Evolutionary conservation across 1,284 basidiomycete genomes (phyloP).

Genomic region (Trichosporon asahii): DNA sequence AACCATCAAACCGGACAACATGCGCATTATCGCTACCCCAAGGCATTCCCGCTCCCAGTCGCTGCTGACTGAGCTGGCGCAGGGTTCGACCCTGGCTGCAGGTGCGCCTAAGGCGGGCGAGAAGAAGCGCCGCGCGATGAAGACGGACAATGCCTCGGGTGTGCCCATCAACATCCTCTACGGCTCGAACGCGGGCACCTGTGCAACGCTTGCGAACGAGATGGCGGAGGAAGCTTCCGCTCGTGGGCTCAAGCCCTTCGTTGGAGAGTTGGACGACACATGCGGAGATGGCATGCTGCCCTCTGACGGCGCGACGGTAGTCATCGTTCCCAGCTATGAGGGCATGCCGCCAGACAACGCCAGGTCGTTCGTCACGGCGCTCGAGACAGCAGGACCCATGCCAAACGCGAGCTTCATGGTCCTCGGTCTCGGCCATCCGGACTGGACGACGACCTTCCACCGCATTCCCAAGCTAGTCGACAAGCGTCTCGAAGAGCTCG

Average conservation of each 20-base stretch:
- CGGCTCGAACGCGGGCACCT: constrained; percentile 56
- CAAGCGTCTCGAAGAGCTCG: constrained; percentile 48
- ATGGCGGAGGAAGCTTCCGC: constrained; percentile 53
- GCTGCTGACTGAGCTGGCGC: constrained; percentile 7
- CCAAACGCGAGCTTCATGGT: constrained; percentile 52
- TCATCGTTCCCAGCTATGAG: constrained; percentile 58
- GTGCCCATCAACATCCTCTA: constrained; percentile 44
- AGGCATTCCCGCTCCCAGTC: neutral
- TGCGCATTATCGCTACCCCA: constrained; percentile 40
- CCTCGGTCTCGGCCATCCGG: constrained; percentile 59
- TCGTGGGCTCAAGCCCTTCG: constrained; percentile 54
- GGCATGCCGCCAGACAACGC: constrained; percentile 41
- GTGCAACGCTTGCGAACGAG: constrained; percentile 56
- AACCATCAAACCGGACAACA: constrained; percentile 56
- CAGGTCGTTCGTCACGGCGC: neutral
- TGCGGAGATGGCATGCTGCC: constrained; percentile 47
- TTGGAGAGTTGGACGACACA: constrained; percentile 55
- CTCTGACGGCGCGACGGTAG: constrained; percentile 55
- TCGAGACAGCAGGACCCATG: neutral
- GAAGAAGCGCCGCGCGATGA: constrained; percentile 14
- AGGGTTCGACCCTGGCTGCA: constrained; percentile 5
- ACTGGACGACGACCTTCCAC: constrained; percentile 58
- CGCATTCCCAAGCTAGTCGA: constrained; percentile 56
- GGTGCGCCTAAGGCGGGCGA: neutral
- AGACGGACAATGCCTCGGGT: neutral